These are phyloP conservation scores for Starmerella etchellsii DNA, from an alignment of 805 yeast genomes.

Conservation along the genomic window DNA sequence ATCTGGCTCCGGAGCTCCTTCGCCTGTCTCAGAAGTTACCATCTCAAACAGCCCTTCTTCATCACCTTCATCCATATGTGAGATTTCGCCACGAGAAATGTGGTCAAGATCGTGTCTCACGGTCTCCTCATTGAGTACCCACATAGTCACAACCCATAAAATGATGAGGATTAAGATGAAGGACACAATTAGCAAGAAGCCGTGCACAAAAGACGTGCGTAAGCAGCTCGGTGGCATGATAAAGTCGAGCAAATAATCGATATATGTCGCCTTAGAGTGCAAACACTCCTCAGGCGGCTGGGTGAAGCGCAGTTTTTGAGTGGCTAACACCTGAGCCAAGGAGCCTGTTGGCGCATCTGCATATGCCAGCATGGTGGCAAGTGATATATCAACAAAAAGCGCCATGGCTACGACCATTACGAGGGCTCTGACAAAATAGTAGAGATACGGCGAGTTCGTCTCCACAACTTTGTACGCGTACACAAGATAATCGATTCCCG, in stretches of 20 bases:
- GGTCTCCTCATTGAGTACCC: conserved; percentile 14
- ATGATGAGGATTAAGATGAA: neutral
- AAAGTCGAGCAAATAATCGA: conserved; percentile 13
- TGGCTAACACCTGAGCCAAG: neutral
- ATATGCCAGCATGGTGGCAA: conserved; percentile 2
- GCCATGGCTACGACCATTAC: conserved; percentile 16
- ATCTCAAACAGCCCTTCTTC: conserved; percentile 11
- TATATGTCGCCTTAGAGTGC: conserved; percentile 17
- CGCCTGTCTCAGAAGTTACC: no score
- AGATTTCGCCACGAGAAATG: conserved; percentile 14
- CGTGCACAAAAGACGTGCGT: conserved; percentile 1
- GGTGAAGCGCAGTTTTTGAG: neutral
- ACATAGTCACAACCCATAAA: conserved; percentile 9
- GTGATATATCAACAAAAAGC: conserved; percentile 4
- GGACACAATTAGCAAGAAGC: neutral
- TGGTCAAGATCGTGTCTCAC: conserved; percentile 19
- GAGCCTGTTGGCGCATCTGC: neutral
- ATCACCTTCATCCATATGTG: conserved; percentile 16
- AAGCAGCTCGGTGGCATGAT: conserved; percentile 6
- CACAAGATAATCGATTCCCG: conserved; percentile 31
- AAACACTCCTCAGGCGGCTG: neutral
- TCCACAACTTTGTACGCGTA: neutral
- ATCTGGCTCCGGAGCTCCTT: no score
- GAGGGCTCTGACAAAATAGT: conserved; percentile 11
- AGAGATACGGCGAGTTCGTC: conserved; percentile 8